Evolutionary conservation across 2,329 filamentous ascomycete genomes (phyloP).

Genomic region (Diaporthe eres): DNA sequence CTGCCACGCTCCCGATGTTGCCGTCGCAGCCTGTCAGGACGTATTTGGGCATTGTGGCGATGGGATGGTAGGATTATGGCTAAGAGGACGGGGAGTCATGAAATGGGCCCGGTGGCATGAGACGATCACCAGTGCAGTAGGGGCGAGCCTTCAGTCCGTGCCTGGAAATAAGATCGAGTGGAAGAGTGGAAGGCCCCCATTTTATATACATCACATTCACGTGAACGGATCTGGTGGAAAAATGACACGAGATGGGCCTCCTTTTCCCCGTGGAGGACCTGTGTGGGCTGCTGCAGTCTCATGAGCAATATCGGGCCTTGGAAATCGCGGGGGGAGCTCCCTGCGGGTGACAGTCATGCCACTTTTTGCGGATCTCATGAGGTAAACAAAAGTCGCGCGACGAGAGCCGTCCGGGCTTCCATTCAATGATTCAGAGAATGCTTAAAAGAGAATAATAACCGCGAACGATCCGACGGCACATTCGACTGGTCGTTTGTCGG

Average conservation of each 20-base stretch:
- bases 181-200: neutral
- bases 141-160: neutral
- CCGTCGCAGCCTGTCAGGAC: constrained; percentile 43
- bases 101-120: neutral
- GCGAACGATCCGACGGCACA: neutral
- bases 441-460: neutral
- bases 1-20: constrained; percentile 42
- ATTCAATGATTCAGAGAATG: constrained; percentile 16
- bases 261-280: constrained; percentile 20
- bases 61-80: neutral
- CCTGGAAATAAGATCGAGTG: neutral
- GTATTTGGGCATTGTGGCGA: constrained; percentile 42
- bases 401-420: constrained; percentile 3
- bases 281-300: constrained; percentile 22
- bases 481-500: constrained; percentile 2
- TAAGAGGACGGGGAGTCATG: too few relatives aligned
- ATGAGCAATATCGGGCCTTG: constrained; percentile 23
- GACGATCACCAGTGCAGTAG: neutral
- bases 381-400: constrained; percentile 6
- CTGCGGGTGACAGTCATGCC: constrained; percentile 39
- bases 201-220: neutral
- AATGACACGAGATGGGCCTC: constrained; percentile 23
- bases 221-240: neutral
- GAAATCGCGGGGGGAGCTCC: constrained; percentile 2
- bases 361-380: constrained; percentile 37